These are phyloP conservation scores for Drosera spatulata DNA, from an alignment of 179 eudicot genomes.

Conservation along the genomic window DNA sequence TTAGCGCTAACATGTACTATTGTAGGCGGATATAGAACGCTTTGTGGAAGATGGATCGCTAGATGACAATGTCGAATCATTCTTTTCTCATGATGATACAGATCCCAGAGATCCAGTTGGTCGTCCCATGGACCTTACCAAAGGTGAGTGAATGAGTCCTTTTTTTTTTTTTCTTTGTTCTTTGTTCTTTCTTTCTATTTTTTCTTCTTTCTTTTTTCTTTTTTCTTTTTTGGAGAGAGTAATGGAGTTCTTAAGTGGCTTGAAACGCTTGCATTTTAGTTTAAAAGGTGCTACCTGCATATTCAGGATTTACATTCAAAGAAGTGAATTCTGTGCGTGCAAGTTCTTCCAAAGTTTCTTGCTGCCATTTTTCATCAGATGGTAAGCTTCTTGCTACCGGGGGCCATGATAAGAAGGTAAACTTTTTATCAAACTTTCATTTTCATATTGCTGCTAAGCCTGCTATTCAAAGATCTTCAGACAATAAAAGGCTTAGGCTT, in stretches of 20 bases:
- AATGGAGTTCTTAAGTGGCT: too few relatives aligned
- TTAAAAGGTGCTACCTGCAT: neutral
- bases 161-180: too few relatives aligned
- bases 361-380: constrained; percentile 84
- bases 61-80: constrained; percentile 73
- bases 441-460: neutral
- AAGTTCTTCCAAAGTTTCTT: constrained; percentile 54
- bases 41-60: constrained; percentile 72
- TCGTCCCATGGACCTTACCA: constrained; percentile 64
- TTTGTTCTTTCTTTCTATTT: too few relatives aligned
- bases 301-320: constrained; percentile 60
- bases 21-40: constrained; percentile 71
- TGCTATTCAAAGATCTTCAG: neutral
- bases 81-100: constrained; percentile 68
- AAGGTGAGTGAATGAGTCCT: constrained; percentile 29
- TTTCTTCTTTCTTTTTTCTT: neutral
- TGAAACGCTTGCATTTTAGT: too few relatives aligned
- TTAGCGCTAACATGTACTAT: constrained; percentile 5
- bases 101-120: constrained; percentile 61
- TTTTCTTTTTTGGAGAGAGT: too few relatives aligned
- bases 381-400: constrained; percentile 88
- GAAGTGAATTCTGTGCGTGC: constrained; percentile 68
- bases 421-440: neutral
- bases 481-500: too few relatives aligned
- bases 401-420: constrained; percentile 78